These are phyloP conservation scores for Mrakia hoshinonis DNA, from an alignment of 768 basidiomycete genomes.

Conservation along the genomic window DNA sequence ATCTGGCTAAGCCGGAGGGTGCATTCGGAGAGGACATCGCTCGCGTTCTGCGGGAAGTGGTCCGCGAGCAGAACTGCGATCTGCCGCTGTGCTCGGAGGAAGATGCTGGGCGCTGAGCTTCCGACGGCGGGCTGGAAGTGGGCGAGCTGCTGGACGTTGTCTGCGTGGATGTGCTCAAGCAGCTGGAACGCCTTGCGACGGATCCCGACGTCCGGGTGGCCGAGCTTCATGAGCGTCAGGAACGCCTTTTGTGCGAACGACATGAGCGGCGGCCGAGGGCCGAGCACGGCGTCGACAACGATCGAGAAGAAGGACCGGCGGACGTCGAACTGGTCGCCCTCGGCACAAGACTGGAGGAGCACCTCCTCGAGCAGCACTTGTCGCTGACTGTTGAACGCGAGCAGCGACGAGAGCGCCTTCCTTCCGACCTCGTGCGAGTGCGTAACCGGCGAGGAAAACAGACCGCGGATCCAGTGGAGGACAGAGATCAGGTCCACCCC, in stretches of 20 bases:
- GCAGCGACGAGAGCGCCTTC: constrained; percentile 63
- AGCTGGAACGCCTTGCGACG: constrained; percentile 71
- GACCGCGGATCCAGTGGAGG: constrained; percentile 39
- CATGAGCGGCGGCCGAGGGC: constrained; percentile 49
- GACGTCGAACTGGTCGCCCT: constrained; percentile 40
- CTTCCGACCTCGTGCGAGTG: constrained; percentile 37
- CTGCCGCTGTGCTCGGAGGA: constrained; percentile 68
- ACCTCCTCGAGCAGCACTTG: constrained; percentile 55
- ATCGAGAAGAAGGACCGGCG: constrained; percentile 61
- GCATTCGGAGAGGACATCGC: constrained; percentile 59
- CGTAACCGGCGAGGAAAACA: constrained; percentile 35
- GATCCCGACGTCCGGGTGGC: constrained; percentile 56
- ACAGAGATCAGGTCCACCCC: constrained; percentile 37
- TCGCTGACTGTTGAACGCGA: constrained; percentile 54
- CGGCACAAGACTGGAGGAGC: constrained; percentile 58
- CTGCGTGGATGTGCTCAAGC: constrained; percentile 62
- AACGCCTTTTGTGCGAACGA: constrained; percentile 66
- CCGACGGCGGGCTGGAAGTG: constrained; percentile 61
- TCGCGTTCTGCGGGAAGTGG: constrained; percentile 56
- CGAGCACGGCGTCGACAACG: constrained; percentile 60
- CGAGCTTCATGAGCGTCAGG: constrained; percentile 74
- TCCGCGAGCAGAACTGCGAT: constrained; percentile 70
- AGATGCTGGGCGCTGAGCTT: constrained; percentile 64
- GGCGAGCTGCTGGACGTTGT: constrained; percentile 58
- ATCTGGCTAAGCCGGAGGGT: constrained; percentile 64